These are phyloP conservation scores for Senecio squalidus DNA, from an alignment of 140 eudicot genomes.

Conservation along the genomic window DNA sequence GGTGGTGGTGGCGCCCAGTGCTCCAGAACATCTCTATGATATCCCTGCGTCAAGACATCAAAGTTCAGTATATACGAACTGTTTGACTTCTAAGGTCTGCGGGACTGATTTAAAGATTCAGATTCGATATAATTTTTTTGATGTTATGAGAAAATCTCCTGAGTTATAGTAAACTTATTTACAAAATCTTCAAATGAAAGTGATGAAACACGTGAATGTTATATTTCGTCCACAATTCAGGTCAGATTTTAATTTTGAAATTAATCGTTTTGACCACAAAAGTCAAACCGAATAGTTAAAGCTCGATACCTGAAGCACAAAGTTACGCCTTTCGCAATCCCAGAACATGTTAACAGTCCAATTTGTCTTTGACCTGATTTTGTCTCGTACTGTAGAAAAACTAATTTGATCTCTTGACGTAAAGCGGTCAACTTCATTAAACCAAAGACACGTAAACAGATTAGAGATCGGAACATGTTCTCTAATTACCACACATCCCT, in stretches of 20 bases:
- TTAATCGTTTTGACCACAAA: background rate
- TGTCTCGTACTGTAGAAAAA: slow-evolving; percentile 80
- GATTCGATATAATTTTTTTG: background rate
- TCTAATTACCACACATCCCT: slow-evolving; percentile 80
- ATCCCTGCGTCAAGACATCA: slow-evolving; percentile 42
- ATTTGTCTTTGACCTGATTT: slow-evolving; percentile 56
- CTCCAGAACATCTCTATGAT: slow-evolving; percentile 69
- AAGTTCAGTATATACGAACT: background rate
- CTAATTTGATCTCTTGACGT: slow-evolving; percentile 86
- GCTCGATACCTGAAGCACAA: slow-evolving; percentile 69
- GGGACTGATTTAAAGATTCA: background rate
- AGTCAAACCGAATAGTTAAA: slow-evolving; percentile 3
- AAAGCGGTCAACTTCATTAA: slow-evolving; percentile 86
- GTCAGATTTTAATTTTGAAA: background rate
- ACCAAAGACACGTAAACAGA: slow-evolving; percentile 87
- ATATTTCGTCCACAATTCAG: background rate
- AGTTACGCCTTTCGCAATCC: slow-evolving; percentile 91
- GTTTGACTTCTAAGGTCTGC: slow-evolving; percentile 16
- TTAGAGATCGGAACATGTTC: slow-evolving; percentile 76
- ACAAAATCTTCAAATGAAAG: background rate
- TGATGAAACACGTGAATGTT: background rate
- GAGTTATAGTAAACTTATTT: background rate
- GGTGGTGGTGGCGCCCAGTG: slow-evolving; percentile 67
- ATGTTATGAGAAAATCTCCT: background rate
- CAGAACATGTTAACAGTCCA: slow-evolving; percentile 88